Evolutionary conservation across 768 basidiomycete species (phyloP).

Genomic region (Chalciporus piperatus): DNA sequence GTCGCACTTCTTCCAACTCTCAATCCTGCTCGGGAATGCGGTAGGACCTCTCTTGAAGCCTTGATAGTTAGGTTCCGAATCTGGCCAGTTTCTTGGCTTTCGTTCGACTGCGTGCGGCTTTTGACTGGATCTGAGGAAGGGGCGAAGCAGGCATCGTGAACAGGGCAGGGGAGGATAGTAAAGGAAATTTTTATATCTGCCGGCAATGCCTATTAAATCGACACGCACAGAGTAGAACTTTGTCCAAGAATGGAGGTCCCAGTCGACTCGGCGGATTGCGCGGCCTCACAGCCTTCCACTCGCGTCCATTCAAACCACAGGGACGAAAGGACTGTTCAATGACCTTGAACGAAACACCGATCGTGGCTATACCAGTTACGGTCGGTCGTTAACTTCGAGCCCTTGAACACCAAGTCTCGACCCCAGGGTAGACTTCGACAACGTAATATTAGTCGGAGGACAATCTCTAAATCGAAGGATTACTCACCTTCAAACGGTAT

Average conservation of each 20-base stretch:
- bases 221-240: background rate
- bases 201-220: too few relatives aligned
- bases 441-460: background rate
- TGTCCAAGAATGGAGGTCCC: background rate
- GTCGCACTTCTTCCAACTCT: too few relatives aligned
- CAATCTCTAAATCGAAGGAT: background rate
- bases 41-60: background rate
- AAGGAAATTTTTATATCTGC: too few relatives aligned
- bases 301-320: background rate
- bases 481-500: background rate
- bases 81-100: background rate
- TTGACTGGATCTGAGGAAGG: too few relatives aligned
- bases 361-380: background rate
- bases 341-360: background rate
- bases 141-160: too few relatives aligned
- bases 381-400: too few relatives aligned
- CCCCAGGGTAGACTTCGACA: too few relatives aligned
- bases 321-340: background rate
- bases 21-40: background rate
- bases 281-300: constrained; percentile 2
- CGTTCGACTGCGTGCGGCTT: too few relatives aligned
- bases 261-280: background rate
- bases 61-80: background rate
- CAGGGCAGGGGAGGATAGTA: too few relatives aligned
- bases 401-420: too few relatives aligned